Conservation (phyloP, 768 basidiomycete species). For the Russula sp. region DNA sequence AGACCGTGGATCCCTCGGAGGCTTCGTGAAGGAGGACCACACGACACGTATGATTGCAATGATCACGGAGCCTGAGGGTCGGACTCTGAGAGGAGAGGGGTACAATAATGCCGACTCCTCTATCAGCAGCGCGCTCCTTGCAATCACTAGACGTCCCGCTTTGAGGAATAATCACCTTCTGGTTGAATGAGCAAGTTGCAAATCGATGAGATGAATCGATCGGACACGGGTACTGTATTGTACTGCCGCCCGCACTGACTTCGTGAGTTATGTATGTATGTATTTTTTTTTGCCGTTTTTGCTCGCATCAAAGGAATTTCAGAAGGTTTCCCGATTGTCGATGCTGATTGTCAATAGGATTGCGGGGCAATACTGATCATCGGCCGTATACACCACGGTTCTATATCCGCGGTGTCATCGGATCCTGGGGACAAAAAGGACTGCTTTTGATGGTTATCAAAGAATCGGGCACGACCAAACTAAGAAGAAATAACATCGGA, state of each 20-base stretch:
- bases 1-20: not conserved
- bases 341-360: not conserved
- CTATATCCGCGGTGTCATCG: not conserved
- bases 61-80: not conserved
- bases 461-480: not conserved
- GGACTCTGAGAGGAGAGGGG: not conserved
- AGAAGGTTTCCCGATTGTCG: not conserved
- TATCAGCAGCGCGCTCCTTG: not conserved
- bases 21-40: not conserved
- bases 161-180: not conserved
- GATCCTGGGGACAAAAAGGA: not conserved
- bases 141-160: not conserved
- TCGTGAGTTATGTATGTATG: not conserved
- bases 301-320: not conserved
- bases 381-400: not conserved
- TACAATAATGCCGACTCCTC: not conserved
- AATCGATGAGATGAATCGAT: slow-evolving; percentile 2
- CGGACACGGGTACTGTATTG: not conserved
- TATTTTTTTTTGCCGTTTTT: not conserved
- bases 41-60: too few relatives aligned
- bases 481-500: not conserved
- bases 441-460: not conserved
- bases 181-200: not conserved
- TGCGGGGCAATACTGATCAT: not conserved
- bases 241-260: not conserved